Conservation (phyloP, 2,329 filamentous ascomycete species). For the Calonectria ilicicola region DNA sequence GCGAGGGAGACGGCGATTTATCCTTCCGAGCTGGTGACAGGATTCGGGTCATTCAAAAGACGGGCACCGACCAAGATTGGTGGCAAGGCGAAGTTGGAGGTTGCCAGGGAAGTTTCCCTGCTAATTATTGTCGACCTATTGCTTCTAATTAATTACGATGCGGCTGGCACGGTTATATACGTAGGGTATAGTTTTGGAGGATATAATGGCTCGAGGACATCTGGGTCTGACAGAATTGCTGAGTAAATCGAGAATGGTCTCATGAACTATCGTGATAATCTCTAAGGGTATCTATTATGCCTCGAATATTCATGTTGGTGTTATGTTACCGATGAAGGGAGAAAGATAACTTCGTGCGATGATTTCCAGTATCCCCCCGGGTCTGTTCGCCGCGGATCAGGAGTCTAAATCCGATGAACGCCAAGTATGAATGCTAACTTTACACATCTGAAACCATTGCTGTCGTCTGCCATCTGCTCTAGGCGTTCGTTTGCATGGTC, state of each 20-base stretch:
- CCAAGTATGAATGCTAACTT: neutral
- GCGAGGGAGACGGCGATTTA: constrained; percentile 20
- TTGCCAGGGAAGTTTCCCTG: constrained; percentile 22
- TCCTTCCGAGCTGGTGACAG: constrained; percentile 25
- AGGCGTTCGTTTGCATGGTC: neutral
- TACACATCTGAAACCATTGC: neutral
- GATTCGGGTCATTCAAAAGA: constrained; percentile 23
- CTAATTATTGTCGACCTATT: constrained; percentile 25
- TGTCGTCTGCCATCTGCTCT: neutral
- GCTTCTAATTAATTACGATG: constrained; percentile 3
- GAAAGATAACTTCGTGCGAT: neutral
- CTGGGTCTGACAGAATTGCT: neutral
- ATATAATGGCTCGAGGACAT: neutral
- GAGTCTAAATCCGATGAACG: neutral
- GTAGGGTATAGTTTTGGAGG: neutral
- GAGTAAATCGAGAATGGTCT: neutral
- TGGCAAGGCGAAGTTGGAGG: constrained; percentile 26
- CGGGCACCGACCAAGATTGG: constrained; percentile 27
- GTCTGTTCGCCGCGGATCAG: neutral
- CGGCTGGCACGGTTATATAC: neutral
- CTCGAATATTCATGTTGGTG: neutral
- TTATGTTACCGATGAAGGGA: neutral
- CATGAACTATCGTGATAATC: neutral
- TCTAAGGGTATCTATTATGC: constrained; percentile 26
- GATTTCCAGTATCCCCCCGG: neutral